Conservation (phyloP, 1,284 basidiomycete species). For the Pulchroboletus neoregius region DNA sequence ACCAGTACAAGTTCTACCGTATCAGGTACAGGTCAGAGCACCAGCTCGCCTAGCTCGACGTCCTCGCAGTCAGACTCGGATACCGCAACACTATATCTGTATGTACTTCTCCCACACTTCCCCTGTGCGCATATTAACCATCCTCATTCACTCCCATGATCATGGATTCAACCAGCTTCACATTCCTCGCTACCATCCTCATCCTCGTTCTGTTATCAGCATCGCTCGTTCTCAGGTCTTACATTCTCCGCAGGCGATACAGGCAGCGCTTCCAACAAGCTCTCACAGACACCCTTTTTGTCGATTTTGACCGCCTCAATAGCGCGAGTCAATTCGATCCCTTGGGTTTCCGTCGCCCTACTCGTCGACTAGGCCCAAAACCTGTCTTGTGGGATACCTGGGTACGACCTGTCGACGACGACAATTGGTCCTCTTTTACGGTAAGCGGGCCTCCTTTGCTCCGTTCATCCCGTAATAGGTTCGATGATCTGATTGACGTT, state of each 20-base stretch:
- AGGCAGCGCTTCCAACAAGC: slow-evolving; percentile 49
- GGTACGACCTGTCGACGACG: background rate
- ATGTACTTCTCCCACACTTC: slow-evolving; percentile 20
- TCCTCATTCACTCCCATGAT: slow-evolving; percentile 8
- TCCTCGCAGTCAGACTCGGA: slow-evolving; percentile 6
- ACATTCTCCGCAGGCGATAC: slow-evolving; percentile 56
- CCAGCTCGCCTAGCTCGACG: slow-evolving; percentile 4
- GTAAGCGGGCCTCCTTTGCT: slow-evolving; percentile 6
- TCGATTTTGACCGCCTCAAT: slow-evolving; percentile 22
- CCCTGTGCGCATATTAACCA: slow-evolving; percentile 9
- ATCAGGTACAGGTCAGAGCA: background rate
- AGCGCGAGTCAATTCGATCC: slow-evolving; percentile 1
- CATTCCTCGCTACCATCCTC: slow-evolving; percentile 66
- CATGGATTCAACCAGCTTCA: slow-evolving; percentile 45
- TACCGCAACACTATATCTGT: slow-evolving; percentile 39
- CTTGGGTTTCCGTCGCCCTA: slow-evolving; percentile 3
- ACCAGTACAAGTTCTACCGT: background rate
- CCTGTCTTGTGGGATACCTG: slow-evolving; percentile 22
- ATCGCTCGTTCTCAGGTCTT: slow-evolving; percentile 60
- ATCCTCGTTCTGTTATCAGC: slow-evolving; percentile 61
- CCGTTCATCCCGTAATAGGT: background rate
- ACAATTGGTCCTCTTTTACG: slow-evolving; percentile 15
- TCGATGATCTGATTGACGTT: background rate
- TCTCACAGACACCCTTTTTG: slow-evolving; percentile 43
- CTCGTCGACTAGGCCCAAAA: slow-evolving; percentile 11